Percentiles rank a stretch among this genome's conserved stretches.
Conservation (phyloP, 1,284 basidiomycete genomes). For the Kwoniella shivajii region DNA sequence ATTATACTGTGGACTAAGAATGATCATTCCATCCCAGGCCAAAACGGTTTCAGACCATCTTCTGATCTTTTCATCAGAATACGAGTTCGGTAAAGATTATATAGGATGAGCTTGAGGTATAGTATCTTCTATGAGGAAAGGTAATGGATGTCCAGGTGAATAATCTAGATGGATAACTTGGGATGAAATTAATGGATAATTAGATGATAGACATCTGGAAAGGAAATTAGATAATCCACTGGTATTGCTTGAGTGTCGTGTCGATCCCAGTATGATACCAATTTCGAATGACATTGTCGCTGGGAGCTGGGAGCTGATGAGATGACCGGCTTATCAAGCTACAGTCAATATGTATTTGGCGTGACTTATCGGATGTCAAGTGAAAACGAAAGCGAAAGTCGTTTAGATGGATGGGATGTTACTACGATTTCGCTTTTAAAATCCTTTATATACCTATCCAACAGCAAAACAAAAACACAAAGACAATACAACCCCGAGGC, state of each 20-base stretch:
- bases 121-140: conserved; percentile 12
- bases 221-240: conserved; percentile 17
- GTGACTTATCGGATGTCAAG: background rate
- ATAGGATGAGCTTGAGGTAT: conserved; percentile 12
- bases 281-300: conserved; percentile 5
- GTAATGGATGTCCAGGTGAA: conserved; percentile 24
- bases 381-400: background rate
- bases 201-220: conserved; percentile 1
- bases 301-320: background rate
- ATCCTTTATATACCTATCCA: background rate
- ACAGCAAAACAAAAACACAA: background rate
- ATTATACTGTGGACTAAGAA: conserved; percentile 41
- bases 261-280: conserved; percentile 24
- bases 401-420: background rate
- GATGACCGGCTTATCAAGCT: no score
- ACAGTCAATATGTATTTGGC: background rate
- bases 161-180: conserved; percentile 15
- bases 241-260: conserved; percentile 22
- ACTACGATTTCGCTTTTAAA: no score
- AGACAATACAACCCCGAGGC: background rate
- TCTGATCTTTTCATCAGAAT: conserved; percentile 13
- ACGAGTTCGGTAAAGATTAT: conserved; percentile 11
- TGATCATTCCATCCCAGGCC: conserved; percentile 22
- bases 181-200: background rate
- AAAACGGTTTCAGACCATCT: conserved; percentile 27